phyloP scores from a whole-genome alignment of 2,329 filamentous ascomycete species.

The Talaromyces amestolkiae region DNA sequence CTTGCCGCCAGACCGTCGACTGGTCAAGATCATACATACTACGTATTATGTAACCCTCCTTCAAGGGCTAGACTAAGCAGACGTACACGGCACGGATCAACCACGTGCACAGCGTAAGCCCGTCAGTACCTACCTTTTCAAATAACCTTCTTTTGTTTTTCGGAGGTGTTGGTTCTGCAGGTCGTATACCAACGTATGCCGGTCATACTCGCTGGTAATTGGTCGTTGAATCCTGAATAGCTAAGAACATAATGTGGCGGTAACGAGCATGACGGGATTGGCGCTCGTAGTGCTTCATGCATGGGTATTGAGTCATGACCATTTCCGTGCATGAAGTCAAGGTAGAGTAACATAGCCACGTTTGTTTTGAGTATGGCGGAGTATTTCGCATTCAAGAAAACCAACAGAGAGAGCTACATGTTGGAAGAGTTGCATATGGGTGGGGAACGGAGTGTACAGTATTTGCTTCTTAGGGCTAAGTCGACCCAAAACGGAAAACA shows the following conservation, averaged over 20 bases:
- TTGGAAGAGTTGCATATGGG: not conserved
- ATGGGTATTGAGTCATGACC: not conserved
- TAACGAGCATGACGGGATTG: slow-evolving; percentile 3
- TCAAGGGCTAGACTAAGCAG: not conserved
- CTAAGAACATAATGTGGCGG: not conserved
- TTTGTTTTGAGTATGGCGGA: not conserved
- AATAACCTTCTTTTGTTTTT: not conserved
- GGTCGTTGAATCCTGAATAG: not conserved
- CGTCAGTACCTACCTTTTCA: not conserved
- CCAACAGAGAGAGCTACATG: not conserved
- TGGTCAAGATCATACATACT: not conserved
- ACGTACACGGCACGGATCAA: not conserved
- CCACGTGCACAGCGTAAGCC: not conserved
- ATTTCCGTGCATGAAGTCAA: not conserved
- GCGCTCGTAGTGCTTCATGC: not conserved
- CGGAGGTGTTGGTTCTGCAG: not conserved
- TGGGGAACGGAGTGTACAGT: not conserved
- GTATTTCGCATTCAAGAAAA: not conserved
- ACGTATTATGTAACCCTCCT: not conserved
- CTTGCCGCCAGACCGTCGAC: not conserved
- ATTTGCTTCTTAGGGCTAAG: not conserved
- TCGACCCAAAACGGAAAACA: not conserved
- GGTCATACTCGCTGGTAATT: not conserved
- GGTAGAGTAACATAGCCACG: not conserved
- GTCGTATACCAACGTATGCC: not conserved